These are phyloP conservation scores for Wickerhamomyces sp. DNA, from an alignment of 1,139 yeast genomes.

Conservation along the genomic window DNA sequence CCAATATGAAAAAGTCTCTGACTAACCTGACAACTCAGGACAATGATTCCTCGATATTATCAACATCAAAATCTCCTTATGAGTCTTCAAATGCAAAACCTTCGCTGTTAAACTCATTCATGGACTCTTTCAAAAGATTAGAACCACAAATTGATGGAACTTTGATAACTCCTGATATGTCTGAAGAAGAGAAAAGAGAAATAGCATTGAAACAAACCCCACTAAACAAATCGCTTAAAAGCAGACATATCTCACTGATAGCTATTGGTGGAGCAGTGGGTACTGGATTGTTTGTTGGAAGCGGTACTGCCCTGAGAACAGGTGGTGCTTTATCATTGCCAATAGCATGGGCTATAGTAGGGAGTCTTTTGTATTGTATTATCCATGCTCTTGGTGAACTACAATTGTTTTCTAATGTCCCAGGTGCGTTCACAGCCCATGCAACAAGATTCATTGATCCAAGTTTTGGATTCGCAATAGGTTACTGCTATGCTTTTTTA, in stretches of 20 bases:
- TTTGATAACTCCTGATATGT: slow-evolving; percentile 11
- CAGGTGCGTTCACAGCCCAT: slow-evolving; percentile 69
- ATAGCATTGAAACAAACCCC: slow-evolving; percentile 22
- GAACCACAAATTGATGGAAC: slow-evolving; percentile 11
- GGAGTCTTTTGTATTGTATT: slow-evolving; percentile 54
- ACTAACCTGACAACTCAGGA: too few relatives aligned
- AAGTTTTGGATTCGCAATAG: slow-evolving; percentile 73
- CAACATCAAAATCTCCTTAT: neutral
- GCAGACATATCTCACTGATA: slow-evolving; percentile 59
- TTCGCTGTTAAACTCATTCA: too few relatives aligned
- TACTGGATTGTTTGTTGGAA: slow-evolving; percentile 58
- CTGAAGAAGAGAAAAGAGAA: slow-evolving; percentile 13
- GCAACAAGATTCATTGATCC: slow-evolving; percentile 64
- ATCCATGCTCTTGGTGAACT: slow-evolving; percentile 69
- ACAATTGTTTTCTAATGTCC: slow-evolving; percentile 61
- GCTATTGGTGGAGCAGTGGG: slow-evolving; percentile 67
- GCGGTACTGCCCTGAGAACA: slow-evolving; percentile 53
- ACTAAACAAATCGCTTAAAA: slow-evolving; percentile 23
- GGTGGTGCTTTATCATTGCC: slow-evolving; percentile 69
- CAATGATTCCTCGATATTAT: too few relatives aligned
- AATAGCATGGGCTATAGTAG: slow-evolving; percentile 48
- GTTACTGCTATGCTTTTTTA: slow-evolving; percentile 64
- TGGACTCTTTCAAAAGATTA: slow-evolving; percentile 8
- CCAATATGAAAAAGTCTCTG: too few relatives aligned
- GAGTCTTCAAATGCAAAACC: neutral